phyloP scores from a whole-genome alignment of 75 land plant species.

The Sequoiadendron giganteum region DNA sequence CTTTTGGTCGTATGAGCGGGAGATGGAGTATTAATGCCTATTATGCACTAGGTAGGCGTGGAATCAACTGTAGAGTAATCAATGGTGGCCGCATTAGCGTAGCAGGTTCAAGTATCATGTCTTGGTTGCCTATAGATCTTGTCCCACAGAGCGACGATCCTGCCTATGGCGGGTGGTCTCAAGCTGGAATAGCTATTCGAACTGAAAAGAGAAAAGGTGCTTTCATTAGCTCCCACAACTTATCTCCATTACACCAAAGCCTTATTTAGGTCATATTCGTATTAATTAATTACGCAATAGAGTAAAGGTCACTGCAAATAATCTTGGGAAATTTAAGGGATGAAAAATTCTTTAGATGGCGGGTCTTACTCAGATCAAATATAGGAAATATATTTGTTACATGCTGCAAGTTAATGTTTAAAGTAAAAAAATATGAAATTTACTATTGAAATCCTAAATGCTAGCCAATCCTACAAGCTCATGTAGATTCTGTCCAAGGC shows the following conservation, averaged over 20 bases:
- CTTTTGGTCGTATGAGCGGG: background rate
- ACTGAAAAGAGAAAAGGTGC: background rate
- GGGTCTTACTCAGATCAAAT: background rate
- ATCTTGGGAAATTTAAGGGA: background rate
- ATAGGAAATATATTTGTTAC: background rate
- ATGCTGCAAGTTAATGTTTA: too few species aligned
- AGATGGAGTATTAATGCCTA: background rate
- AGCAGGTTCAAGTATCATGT: background rate
- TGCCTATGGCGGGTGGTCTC: slow-evolving; percentile 5
- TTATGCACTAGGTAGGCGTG: background rate
- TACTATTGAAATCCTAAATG: too few species aligned
- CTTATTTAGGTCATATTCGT: background rate
- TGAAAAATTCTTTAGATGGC: background rate
- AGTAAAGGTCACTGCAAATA: background rate
- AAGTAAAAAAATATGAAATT: background rate
- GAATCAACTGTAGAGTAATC: background rate
- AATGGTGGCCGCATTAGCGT: background rate
- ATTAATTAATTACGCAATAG: too few species aligned
- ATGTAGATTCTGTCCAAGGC: background rate
- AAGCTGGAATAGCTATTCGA: background rate
- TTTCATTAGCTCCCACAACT: background rate
- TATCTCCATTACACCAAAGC: background rate
- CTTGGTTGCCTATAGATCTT: background rate
- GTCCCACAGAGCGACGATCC: background rate
- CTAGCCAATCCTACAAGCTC: background rate